Conservation (phyloP, 495 filamentous ascomycete genomes). For the Penicillium soppii region DNA sequence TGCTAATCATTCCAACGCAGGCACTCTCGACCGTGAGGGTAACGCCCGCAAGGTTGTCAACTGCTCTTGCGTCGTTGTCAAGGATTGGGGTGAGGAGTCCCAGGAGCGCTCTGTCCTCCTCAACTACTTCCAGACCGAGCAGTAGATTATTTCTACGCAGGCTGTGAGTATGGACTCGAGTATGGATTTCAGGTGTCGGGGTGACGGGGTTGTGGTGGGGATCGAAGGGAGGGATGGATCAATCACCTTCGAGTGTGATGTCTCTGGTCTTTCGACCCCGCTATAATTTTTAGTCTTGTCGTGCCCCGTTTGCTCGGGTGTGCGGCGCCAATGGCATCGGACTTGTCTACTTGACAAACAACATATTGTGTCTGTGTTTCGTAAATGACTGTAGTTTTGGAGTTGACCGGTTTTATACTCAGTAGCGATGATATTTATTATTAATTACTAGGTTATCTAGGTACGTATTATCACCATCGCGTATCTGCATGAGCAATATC, state of each 20-base stretch:
- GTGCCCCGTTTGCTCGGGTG: conserved; percentile 32
- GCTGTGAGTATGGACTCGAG: conserved; percentile 4
- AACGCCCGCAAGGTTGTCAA: conserved; percentile 99
- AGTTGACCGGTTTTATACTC: not conserved
- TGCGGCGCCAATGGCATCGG: conserved; percentile 19
- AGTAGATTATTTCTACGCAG: conserved; percentile 44
- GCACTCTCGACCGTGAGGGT: conserved; percentile 97
- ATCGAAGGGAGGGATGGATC: conserved; percentile 4
- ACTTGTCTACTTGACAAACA: conserved; percentile 22
- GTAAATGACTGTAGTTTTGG: no score
- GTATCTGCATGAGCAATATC: no score
- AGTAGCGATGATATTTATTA: no score
- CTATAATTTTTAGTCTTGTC: conserved; percentile 8
- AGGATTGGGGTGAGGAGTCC: conserved; percentile 99
- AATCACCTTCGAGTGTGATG: not conserved
- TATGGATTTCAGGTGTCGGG: conserved; percentile 3
- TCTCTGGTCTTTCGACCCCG: conserved; percentile 5
- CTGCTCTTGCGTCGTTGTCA: conserved; percentile 99
- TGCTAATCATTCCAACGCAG: conserved; percentile 46
- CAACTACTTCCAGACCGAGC: conserved; percentile 98
- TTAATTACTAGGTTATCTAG: no score
- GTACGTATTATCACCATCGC: no score
- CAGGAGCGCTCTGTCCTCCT: conserved; percentile 97
- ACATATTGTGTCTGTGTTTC: conserved; percentile 15
- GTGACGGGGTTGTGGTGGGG: conserved; percentile 4